Base-by-base conservation (phyloP, 2,329 filamentous ascomycete genomes). In the Fusarium newnesense region DNA sequence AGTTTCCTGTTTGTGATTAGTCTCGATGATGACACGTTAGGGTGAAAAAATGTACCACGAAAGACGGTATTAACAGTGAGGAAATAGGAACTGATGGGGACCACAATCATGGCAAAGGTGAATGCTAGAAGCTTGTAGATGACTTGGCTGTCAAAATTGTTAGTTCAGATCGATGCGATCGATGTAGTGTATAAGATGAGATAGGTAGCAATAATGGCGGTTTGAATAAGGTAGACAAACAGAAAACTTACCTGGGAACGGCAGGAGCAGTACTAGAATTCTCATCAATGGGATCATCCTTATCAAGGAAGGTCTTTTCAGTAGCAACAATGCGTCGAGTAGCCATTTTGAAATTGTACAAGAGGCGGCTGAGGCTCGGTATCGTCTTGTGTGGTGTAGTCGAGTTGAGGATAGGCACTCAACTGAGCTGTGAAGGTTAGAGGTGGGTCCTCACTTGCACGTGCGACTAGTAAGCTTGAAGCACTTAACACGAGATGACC, bases 41-140 rank as follows among this genome's bases (percentile, higher is more conserved):
- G 44, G 54, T 19, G 49, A 40, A 30, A 65, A 60, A 21, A 34
- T 47, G 19, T 84, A 95, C 96, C 95, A 76, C 87, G 86, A 83
- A 97, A 98, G 34, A 98, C 77, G 2, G 86, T 88, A 79, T 95
- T 89, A 34, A 97, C 87, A 0, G 93, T 93, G 50, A 93, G 78
- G 81, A 97, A 99, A 83, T 98, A 99, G 46, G 93, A 94, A 44
- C 94, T 92, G 76, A 99, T 94, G 19, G 96, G 96, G 26, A 93
- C 83, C 21, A 93, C 88, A 68, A 98, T 88, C 96, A 99, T 98
- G 80, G 95, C 95, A 43, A 95, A 85, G 1, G 95, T 97, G 84
- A 98, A 98, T 72, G 89, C 91, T 21, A 98, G 87, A 26, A 99
- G 90, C 84, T 98, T 99, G 79, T 92, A 85, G 73, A 99, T 96